phyloP scores from a whole-genome alignment of 768 basidiomycete genomes.

The Hygrophoropsis aurantiaca region DNA sequence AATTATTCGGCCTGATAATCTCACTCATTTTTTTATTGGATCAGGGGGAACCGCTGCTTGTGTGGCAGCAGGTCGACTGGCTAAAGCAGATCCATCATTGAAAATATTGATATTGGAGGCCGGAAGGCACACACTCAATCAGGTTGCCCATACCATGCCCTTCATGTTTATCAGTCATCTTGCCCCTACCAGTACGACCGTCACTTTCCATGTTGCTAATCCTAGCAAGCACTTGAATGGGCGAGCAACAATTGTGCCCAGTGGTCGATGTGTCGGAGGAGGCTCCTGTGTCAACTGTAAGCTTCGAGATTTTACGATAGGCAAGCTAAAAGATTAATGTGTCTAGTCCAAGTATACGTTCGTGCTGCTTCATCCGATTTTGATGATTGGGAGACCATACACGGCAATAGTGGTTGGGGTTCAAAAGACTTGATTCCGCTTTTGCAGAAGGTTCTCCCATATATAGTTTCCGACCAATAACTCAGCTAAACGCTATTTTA shows the following conservation, averaged over 20 bases:
- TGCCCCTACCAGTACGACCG: slow-evolving; percentile 14
- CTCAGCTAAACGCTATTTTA: not conserved
- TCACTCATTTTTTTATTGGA: too few species aligned
- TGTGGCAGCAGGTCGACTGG: slow-evolving; percentile 26
- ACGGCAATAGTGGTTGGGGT: slow-evolving; percentile 24
- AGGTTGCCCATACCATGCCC: slow-evolving; percentile 19
- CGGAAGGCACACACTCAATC: slow-evolving; percentile 17
- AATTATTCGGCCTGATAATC: too few species aligned
- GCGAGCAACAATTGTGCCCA: slow-evolving; percentile 10
- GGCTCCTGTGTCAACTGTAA: slow-evolving; percentile 22
- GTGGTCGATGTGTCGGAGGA: slow-evolving; percentile 25
- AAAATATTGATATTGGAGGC: slow-evolving; percentile 26
- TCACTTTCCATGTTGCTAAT: slow-evolving; percentile 8
- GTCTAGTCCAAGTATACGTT: slow-evolving; percentile 16
- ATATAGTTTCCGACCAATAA: not conserved
- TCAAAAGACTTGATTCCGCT: slow-evolving; percentile 23
- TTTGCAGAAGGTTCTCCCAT: slow-evolving; percentile 17
- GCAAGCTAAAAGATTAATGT: not conserved
- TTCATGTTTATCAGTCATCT: slow-evolving; percentile 16
- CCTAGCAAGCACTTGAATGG: slow-evolving; percentile 13
- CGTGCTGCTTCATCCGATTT: slow-evolving; percentile 26
- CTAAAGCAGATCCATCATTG: slow-evolving; percentile 21
- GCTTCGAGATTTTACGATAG: not conserved
- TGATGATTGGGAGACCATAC: slow-evolving; percentile 23
- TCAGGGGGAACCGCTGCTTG: slow-evolving; percentile 4